Percentiles rank a stretch among this genome's conserved stretches.
Conservation (phyloP, 306 rosid species). For the Aeschynomene evenia region DNA sequence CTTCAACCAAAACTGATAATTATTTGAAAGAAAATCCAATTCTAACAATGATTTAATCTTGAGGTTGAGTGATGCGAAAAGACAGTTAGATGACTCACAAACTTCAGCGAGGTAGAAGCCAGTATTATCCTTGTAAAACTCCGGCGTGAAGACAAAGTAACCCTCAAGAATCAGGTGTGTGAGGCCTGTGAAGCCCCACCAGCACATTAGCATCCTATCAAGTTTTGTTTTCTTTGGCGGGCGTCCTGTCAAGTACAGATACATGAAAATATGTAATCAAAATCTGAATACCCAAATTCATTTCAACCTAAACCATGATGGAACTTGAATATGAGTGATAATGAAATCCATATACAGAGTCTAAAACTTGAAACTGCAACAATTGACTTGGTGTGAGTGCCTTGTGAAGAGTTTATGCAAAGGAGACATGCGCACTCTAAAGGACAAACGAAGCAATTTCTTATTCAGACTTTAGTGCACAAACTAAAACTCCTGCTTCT, state of each 20-base stretch:
- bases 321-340: background rate
- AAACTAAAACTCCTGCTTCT: background rate
- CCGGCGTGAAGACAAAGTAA: constrained; percentile 75
- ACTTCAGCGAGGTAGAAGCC: constrained; percentile 79
- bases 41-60: background rate
- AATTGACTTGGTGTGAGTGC: background rate
- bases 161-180: constrained; percentile 79
- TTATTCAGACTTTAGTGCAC: background rate
- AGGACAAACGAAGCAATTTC: background rate
- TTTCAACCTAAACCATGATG: background rate
- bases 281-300: background rate
- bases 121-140: constrained; percentile 76
- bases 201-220: constrained; percentile 84
- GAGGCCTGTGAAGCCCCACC: constrained; percentile 98
- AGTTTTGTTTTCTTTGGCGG: constrained; percentile 49
- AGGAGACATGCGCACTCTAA: background rate
- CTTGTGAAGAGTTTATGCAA: background rate
- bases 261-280: background rate
- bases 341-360: background rate
- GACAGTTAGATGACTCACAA: constrained; percentile 53
- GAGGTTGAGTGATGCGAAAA: background rate
- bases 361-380: constrained; percentile 12
- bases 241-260: constrained; percentile 49
- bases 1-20: constrained; percentile 7
- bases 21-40: background rate